Conservation (phyloP, 352 stramenopile genomes). For the Globisporangium canariense region DNA sequence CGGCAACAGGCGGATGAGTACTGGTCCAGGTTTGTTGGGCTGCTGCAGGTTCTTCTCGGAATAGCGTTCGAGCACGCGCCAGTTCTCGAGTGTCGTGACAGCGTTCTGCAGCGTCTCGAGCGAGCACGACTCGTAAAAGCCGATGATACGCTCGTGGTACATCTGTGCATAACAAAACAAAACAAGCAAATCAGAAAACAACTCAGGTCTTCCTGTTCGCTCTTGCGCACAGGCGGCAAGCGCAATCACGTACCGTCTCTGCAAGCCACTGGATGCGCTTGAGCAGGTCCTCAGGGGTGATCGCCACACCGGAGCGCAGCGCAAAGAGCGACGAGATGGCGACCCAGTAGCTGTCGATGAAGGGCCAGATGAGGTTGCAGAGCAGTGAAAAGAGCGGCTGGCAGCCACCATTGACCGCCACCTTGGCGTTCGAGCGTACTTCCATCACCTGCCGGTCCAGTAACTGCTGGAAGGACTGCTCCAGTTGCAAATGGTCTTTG, state of each 20-base stretch:
- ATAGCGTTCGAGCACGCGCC: conserved; percentile 55
- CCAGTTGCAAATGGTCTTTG: conserved; percentile 41
- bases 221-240: background rate
- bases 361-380: conserved; percentile 81
- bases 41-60: conserved; percentile 15
- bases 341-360: conserved; percentile 87
- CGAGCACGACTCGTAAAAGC: conserved; percentile 86
- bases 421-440: conserved; percentile 3
- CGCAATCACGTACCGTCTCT: conserved; percentile 39
- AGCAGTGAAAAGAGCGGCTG: conserved; percentile 61
- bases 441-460: conserved; percentile 44
- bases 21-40: conserved; percentile 13
- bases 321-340: conserved; percentile 72
- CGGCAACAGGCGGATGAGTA: conserved; percentile 31
- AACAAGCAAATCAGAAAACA: background rate
- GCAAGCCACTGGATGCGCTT: conserved; percentile 83
- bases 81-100: conserved; percentile 57
- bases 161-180: conserved; percentile 29
- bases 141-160: conserved; percentile 85
- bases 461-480: conserved; percentile 33
- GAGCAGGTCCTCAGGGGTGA: conserved; percentile 57
- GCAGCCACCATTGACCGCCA: conserved; percentile 15
- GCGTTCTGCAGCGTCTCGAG: conserved; percentile 83
- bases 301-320: conserved; percentile 46
- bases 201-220: background rate